Conservation (phyloP, 1,284 basidiomycete species). For the Thelephora terrestris region DNA sequence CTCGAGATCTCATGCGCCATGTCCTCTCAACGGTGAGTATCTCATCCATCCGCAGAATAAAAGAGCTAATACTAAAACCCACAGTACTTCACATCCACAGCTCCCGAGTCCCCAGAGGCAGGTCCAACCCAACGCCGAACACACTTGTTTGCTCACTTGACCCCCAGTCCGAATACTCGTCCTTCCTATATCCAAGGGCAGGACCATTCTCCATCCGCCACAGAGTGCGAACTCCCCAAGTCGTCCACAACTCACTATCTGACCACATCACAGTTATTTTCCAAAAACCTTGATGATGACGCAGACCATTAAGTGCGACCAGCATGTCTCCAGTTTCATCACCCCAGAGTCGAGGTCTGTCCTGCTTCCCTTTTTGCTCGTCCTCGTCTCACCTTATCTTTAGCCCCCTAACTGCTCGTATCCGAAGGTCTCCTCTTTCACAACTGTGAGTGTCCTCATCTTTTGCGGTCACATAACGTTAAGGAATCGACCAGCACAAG, state of each 20-base stretch:
- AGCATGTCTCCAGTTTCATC: slow-evolving; percentile 24
- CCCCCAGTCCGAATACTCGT: slow-evolving; percentile 4
- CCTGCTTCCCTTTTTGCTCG: not conserved
- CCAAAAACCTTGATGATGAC: slow-evolving; percentile 2
- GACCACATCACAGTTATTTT: slow-evolving; percentile 1
- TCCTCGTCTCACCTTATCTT: not conserved
- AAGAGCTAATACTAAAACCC: slow-evolving; percentile 48
- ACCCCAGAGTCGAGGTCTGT: slow-evolving; percentile 43
- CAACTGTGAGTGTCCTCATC: slow-evolving; percentile 15
- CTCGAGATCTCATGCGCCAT: not conserved
- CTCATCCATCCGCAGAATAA: slow-evolving; percentile 31
- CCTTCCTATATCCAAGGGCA: not conserved
- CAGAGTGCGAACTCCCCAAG: not conserved
- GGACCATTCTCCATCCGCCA: slow-evolving; percentile 1
- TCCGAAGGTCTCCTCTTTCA: not conserved
- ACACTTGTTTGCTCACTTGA: not conserved
- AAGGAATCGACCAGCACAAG: too few relatives aligned
- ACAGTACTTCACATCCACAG: slow-evolving; percentile 27
- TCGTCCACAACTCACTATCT: not conserved
- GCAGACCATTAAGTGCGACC: too few relatives aligned
- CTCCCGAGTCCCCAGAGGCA: slow-evolving; percentile 58
- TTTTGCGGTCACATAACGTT: too few relatives aligned
- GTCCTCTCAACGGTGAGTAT: not conserved
- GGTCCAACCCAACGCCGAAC: slow-evolving; percentile 5
- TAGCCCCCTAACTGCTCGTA: slow-evolving; percentile 7